Conservation (phyloP, 768 basidiomycete species). For the Rickenella mellea region DNA sequence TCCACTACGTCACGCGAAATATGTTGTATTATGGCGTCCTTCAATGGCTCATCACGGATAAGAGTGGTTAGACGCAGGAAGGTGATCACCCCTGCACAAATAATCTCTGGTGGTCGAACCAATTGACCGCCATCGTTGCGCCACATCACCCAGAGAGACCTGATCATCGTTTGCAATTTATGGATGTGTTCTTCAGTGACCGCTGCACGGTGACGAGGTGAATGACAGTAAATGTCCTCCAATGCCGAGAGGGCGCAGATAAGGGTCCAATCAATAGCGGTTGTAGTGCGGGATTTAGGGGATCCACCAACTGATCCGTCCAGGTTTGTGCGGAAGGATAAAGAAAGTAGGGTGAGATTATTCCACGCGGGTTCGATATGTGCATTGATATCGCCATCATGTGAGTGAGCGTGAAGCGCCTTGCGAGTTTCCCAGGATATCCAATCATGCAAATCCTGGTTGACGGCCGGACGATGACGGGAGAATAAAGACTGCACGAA, state of each 20-base stretch:
- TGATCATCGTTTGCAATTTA: constrained; percentile 1
- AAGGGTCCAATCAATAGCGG: neutral
- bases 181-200: constrained; percentile 1
- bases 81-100: constrained; percentile 28
- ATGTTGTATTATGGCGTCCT: constrained; percentile 22
- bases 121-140: constrained; percentile 8
- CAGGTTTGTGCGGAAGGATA: constrained; percentile 4
- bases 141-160: constrained; percentile 35
- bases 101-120: constrained; percentile 16
- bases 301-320: neutral
- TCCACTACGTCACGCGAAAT: constrained; percentile 20
- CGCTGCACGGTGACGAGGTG: constrained; percentile 6
- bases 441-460: too few relatives aligned
- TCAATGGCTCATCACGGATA: constrained; percentile 27
- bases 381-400: neutral
- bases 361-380: constrained; percentile 21
- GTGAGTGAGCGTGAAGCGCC: neutral
- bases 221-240: constrained; percentile 6
- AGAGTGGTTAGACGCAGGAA: constrained; percentile 37
- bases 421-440: neutral
- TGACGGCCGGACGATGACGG: too few relatives aligned
- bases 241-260: neutral
- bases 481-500: too few relatives aligned
- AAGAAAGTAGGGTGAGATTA: constrained; percentile 29
- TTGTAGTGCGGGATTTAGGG: neutral